Evolutionary conservation across 2,329 filamentous ascomycete species (phyloP).

Genomic region (Talaromyces funiculosus): DNA sequence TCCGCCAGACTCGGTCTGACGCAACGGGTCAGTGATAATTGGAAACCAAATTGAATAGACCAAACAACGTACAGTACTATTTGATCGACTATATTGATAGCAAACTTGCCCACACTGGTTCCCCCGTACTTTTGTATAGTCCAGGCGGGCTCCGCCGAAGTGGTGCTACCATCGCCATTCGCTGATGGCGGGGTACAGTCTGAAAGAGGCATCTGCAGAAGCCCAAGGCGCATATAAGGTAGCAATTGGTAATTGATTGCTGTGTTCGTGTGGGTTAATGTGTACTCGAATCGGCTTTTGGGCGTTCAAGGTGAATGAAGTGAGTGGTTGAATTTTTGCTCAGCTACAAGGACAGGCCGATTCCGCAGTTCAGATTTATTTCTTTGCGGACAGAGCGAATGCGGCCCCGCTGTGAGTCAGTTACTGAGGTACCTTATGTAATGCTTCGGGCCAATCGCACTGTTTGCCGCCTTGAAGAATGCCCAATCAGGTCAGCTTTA

Average conservation of each 20-base stretch:
- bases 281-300: neutral
- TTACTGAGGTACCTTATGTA: neutral
- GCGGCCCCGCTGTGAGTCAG: conserved; percentile 8
- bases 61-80: conserved; percentile 38
- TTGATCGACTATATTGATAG: conserved; percentile 65
- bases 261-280: neutral
- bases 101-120: conserved; percentile 92
- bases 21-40: neutral
- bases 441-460: neutral
- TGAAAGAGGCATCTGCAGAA: conserved; percentile 15
- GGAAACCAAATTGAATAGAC: neutral
- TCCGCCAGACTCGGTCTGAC: conserved; percentile 55
- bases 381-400: neutral
- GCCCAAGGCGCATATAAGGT: neutral
- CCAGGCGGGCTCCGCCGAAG: conserved; percentile 50
- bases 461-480: neutral
- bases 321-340: conserved; percentile 1
- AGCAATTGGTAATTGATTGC: neutral
- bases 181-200: conserved; percentile 7
- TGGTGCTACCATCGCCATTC: conserved; percentile 13
- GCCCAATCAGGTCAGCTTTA: neutral
- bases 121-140: conserved; percentile 93
- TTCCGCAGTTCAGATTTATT: conserved; percentile 4
- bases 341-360: neutral
- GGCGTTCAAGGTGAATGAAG: neutral